Evolutionary conservation across 164 flowering plant species (phyloP).

Genomic region (Magnolia changhungtana): DNA sequence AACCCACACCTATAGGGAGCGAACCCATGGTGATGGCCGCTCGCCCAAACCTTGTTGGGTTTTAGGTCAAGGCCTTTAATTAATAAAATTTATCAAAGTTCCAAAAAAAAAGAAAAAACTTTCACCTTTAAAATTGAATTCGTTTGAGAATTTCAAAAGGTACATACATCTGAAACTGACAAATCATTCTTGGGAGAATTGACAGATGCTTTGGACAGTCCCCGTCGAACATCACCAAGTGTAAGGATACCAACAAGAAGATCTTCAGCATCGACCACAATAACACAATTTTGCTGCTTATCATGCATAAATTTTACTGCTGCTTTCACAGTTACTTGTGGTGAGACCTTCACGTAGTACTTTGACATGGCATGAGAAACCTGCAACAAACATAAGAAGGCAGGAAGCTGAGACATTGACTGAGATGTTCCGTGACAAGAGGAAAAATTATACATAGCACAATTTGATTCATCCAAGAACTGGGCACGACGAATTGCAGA

Average conservation of each 20-base stretch:
- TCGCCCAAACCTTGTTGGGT: no score
- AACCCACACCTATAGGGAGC: no score
- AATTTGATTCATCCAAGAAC: not conserved
- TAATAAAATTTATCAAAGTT: not conserved
- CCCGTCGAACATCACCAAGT: slow-evolving; percentile 69
- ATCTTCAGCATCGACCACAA: slow-evolving; percentile 73
- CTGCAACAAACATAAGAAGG: slow-evolving; percentile 29
- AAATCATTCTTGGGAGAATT: slow-evolving; percentile 39
- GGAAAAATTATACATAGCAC: not conserved
- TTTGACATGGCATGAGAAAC: slow-evolving; percentile 87
- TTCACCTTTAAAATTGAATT: not conserved
- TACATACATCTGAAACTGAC: slow-evolving; percentile 56
- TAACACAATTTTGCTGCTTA: slow-evolving; percentile 54
- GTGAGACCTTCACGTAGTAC: slow-evolving; percentile 51
- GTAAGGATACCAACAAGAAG: slow-evolving; percentile 87
- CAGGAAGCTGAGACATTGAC: not conserved
- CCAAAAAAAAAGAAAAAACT: no score
- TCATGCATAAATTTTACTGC: slow-evolving; percentile 60
- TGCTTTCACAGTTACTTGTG: slow-evolving; percentile 49
- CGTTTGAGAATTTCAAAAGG: not conserved
- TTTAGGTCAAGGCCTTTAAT: no score
- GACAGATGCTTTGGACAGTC: slow-evolving; percentile 35
- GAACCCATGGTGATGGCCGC: no score
- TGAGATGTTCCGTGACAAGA: not conserved
- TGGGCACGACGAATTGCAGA: not conserved